Conservation (phyloP, 2,329 filamentous ascomycete species). For the Xylaria sp. region DNA sequence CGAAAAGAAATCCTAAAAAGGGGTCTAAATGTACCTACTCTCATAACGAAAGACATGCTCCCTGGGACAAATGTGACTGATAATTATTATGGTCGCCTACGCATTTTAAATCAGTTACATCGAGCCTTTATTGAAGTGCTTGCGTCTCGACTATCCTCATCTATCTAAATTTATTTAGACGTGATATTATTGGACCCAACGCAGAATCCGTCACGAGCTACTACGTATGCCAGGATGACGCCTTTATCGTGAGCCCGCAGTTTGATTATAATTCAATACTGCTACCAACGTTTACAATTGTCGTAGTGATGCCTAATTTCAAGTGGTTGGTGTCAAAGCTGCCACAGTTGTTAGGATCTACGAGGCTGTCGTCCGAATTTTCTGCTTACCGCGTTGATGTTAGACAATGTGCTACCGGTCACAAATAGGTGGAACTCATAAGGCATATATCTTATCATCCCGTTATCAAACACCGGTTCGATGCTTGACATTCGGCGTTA, state of each 20-base stretch:
- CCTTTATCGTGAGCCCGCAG: conserved; percentile 49
- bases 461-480: too few species aligned
- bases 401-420: conserved; percentile 19
- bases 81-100: conserved; percentile 57
- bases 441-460: too few species aligned
- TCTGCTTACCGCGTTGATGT: conserved; percentile 44
- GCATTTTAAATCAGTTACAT: conserved; percentile 56
- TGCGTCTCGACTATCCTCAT: conserved; percentile 44
- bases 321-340: conserved; percentile 52
- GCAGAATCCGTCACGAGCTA: conserved; percentile 41
- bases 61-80: conserved; percentile 54
- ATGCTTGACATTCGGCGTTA: too few species aligned
- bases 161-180: conserved; percentile 47
- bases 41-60: conserved; percentile 62
- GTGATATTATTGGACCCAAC: conserved; percentile 19
- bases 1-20: neutral
- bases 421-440: too few species aligned
- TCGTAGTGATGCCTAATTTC: conserved; percentile 42
- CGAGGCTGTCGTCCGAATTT: conserved; percentile 53
- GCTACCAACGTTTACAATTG: conserved; percentile 43
- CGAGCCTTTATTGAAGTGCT: conserved; percentile 48
- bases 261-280: conserved; percentile 48
- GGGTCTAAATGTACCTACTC: conserved; percentile 40
- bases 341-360: conserved; percentile 48
- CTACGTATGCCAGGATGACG: conserved; percentile 51